Evolutionary conservation across 1,139 yeast genomes (phyloP).

Genomic region (Geotrichum restrictum): DNA sequence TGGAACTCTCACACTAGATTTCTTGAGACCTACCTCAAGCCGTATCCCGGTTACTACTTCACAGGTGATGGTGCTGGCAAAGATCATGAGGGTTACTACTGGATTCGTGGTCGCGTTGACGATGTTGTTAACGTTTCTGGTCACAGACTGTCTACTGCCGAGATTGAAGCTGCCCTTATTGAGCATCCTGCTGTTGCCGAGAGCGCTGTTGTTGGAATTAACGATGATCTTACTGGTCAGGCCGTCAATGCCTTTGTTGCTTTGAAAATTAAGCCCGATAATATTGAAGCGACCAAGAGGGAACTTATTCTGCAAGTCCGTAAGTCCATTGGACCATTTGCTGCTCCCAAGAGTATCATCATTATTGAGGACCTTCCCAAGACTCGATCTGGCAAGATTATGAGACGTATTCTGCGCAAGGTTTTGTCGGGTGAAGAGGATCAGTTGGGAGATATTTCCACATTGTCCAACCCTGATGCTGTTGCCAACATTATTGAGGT

Average conservation of each 20-base stretch:
- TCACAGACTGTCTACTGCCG: conserved; percentile 87
- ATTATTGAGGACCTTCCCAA: conserved; percentile 83
- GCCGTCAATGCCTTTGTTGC: conserved; percentile 86
- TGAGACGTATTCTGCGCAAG: conserved; percentile 91
- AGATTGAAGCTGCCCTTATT: conserved; percentile 79
- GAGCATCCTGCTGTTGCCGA: conserved; percentile 74
- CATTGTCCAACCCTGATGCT: conserved; percentile 75
- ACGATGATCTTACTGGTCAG: conserved; percentile 88
- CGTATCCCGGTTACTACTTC: conserved; percentile 88
- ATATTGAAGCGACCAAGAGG: conserved; percentile 58
- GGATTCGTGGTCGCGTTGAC: conserved; percentile 94
- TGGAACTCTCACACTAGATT: conserved; percentile 80
- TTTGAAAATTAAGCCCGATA: conserved; percentile 51
- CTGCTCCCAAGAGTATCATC: conserved; percentile 82
- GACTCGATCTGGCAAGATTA: conserved; percentile 91
- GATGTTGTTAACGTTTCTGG: conserved; percentile 92
- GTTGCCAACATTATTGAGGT: conserved; percentile 60
- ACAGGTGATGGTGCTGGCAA: conserved; percentile 96
- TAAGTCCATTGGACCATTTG: conserved; percentile 86
- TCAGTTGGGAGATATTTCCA: conserved; percentile 80
- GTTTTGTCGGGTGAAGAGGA: conserved; percentile 78
- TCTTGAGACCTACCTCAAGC: conserved; percentile 81
- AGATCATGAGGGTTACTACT: conserved; percentile 88
- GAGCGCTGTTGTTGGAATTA: conserved; percentile 84
- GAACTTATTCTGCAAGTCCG: conserved; percentile 75